Evolutionary conservation across 257 asterid species (phyloP), one percentile per base, ranked within the genome.

Genomic region (Gentiana dahurica): DNA sequence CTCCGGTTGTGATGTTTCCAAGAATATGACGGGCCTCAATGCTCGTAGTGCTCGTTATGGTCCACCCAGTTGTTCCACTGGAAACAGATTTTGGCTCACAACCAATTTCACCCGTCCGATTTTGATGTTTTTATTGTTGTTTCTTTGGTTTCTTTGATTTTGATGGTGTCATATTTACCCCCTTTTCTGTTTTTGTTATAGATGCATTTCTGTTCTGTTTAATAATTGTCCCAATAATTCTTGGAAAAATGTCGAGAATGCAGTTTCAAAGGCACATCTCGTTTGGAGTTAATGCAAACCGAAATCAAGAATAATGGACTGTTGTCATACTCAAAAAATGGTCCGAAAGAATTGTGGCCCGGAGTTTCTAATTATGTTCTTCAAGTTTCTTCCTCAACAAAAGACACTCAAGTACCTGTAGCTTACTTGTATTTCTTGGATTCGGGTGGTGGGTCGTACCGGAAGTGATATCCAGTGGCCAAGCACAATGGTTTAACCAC

Each of bases 401-500:
- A 15, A 15, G 59, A 77, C 73, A 61, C 70, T 48, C 68, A 63
- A 43, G 59, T 57, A n/a, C 58, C 75, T 7, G 73, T 81, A 12
- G 79, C 76, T 37, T 85, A 66, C 36, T 73, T 87, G 87, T 91
- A 91, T 68, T 83, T 85, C 73, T 72, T 91, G 32, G 96, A 91
- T 78, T 87, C 98, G 2, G 98, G 98, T 11, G 94, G 98, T 49
- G 96, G 96, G 2, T 85, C 96, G 37, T 91, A 82, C 66, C 95
- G 0, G 79, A 85, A 81, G 84, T 85, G 32, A 76, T 91, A 63
- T 87, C 98, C 50, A 37, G 62, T 46, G 83, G 88, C 11, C 96
- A 91, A 78, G 89, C 70, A 10, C 66, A 81, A 57, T 91, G 98
- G 98, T 83, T 91, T 66, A 67, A 66, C 62, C 62, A 59, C 60